Percentiles rank a stretch among this genome's conserved stretches.
Evolutionary conservation across 108 stramenopile genomes (phyloP).

Genomic region (Schizochytrium sp.): DNA sequence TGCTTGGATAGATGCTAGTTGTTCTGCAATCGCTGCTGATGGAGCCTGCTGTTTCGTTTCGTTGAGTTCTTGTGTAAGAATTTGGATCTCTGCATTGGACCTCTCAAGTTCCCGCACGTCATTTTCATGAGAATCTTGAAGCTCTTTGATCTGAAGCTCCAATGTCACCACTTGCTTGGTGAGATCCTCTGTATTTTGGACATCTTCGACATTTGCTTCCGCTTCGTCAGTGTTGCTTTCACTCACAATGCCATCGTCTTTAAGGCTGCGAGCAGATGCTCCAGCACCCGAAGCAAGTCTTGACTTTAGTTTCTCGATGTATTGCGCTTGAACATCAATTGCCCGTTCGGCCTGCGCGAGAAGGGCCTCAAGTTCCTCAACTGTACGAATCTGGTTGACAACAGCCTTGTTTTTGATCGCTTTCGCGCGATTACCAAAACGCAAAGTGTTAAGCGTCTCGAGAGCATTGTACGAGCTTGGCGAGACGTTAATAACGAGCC

Average conservation of each 20-base stretch:
- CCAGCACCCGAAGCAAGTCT: not conserved
- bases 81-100: constrained; percentile 11
- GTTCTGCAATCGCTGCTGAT: not conserved
- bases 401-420: constrained; percentile 85
- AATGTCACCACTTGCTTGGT: constrained; percentile 24
- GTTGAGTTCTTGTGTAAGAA: constrained; percentile 10
- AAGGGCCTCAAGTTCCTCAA: constrained; percentile 65
- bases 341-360: constrained; percentile 67
- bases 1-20: not conserved
- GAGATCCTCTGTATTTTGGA: not conserved
- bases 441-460: constrained; percentile 91
- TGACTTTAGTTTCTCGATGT: constrained; percentile 59
- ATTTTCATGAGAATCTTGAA: constrained; percentile 9
- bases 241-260: not conserved
- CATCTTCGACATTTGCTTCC: not conserved
- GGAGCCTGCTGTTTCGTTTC: not conserved
- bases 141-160: not conserved
- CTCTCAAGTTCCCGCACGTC: constrained; percentile 38
- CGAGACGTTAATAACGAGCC: constrained; percentile 85
- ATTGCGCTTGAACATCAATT: constrained; percentile 67
- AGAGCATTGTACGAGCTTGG: constrained; percentile 81
- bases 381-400: constrained; percentile 54
- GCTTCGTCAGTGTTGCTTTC: not conserved
- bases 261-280: not conserved
- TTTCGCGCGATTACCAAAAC: constrained; percentile 91